Conservation (phyloP, 306 rosid genomes). For the Fragaria vesca region DNA sequence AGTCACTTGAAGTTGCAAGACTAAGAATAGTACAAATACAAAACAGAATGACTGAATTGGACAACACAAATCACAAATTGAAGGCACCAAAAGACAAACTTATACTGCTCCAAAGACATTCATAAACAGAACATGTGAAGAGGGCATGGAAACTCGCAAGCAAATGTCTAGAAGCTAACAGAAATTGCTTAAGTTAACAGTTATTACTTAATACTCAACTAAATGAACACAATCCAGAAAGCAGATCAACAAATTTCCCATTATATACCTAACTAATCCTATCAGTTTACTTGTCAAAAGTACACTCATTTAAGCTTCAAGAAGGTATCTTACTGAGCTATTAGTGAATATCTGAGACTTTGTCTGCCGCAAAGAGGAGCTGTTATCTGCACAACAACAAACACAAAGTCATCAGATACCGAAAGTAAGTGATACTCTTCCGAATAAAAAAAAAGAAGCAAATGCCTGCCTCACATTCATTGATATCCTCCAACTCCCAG, state of each 20-base stretch:
- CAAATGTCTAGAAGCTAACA: background rate
- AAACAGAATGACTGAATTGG: background rate
- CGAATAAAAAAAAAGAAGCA: background rate
- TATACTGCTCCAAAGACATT: background rate
- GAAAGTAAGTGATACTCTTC: conserved; percentile 10
- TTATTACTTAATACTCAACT: background rate
- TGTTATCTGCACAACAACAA: conserved; percentile 48
- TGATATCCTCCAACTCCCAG: conserved; percentile 78
- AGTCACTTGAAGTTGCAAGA: background rate
- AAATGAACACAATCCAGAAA: background rate
- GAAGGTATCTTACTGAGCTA: conserved; percentile 57
- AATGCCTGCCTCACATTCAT: conserved; percentile 43
- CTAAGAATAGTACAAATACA: background rate
- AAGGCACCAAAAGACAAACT: background rate
- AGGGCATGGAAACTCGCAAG: background rate
- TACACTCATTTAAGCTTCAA: background rate
- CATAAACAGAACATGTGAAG: background rate
- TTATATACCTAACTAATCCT: background rate
- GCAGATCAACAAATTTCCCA: background rate
- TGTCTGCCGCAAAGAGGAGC: conserved; percentile 57
- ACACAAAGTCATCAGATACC: background rate
- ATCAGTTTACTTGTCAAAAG: background rate
- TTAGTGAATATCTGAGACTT: conserved; percentile 83
- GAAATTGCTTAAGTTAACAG: background rate
- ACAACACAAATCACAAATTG: background rate